Evolutionary conservation across 208 protist species (phyloP), one percentile per base, ranked within the genome.

Genomic region (Borovskyia barvae): DNA sequence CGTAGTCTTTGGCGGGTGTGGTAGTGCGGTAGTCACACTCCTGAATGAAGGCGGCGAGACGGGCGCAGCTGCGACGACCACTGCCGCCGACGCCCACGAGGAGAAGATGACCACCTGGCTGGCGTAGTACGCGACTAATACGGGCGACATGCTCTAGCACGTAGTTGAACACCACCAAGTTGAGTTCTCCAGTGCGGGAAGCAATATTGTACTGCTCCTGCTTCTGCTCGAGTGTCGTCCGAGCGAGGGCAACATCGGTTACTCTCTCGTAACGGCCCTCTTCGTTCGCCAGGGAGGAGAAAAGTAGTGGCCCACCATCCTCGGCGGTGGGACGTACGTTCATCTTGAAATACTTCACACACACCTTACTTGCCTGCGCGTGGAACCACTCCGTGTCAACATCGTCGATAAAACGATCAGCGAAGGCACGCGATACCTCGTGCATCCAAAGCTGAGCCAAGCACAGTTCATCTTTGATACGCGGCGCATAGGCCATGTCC

Each of bases 71-170:
- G 74, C 97, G 90, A 5, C 96, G 85, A 11, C 98, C 98, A 56
- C 84, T 97, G 28, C 98, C 98, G 36, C 97, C 97, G 19, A 99
- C 95, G 49, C 98, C 98, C 45, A 99, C 73, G 11, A 98, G 83
- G 36, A 99, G 76, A 45, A 96, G 80, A 72, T 99, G 86, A 15
- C 98, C 98, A 19, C 82, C 84, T 25, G 98, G 97, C 73, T 98
- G 96, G 29, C 77, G 84, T 29, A 99, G 72, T 57, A 99, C 92
- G 43, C 98, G 93, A 56, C 81, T 88, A 47, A 99, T 97, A 28
- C 98, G 79, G 15, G 87, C 78, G 11, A 99, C 87, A 68, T 99
- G 97, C 66, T 97, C 89, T n/a, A 98, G 68, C 5, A 98, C 96
- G 69, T 98, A 97, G 63, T 92, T 91, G 71, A 99, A 99, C 35